Evolutionary conservation across 768 basidiomycete genomes (phyloP), one percentile per base, ranked within the genome.

Genomic region (Pulveroboletus sp.): DNA sequence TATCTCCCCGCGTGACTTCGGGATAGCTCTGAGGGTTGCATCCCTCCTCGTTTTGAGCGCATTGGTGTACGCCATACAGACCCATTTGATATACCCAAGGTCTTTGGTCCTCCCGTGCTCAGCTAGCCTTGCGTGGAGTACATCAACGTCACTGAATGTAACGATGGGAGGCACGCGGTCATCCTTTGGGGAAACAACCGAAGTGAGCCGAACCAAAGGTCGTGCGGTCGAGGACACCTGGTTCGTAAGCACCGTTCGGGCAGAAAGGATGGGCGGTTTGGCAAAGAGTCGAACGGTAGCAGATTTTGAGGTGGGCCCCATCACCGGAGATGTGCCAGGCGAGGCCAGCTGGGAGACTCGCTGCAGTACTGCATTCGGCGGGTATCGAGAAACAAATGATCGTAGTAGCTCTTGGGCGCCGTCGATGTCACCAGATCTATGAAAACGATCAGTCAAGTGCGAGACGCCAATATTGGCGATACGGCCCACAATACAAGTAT

Each of bases 161-260:
- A 95, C 58, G 36, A 93, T 64, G 0, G 93, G 93, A 0, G 93
- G 89, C 6, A 96, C 84, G 21, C 76, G 62, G 57, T 91, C 86
- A 61, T 96, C 93, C 1, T 80, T 77, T 4, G 86, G 74, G 15
- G 81, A 79, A 3, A 73, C 67, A 0, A 69, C 65, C 6, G 82
- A 76, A 3, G 79, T 80, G 56, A 90, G 72, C 18, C 89, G 82
- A 18, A 95, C 85, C 28, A 93, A 66, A 4, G 89, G 88, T 12
- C 82, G 76, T 1, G 71, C 60, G 2, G 50, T 38, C 6, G 24
- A 47, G 4, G 58, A 27, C 0, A n/a, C 21, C 0, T 65, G 31
- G 39, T 69, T 67, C 39, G 39, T 43, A 24, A 91, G 78, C 2
- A 71, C 57, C 0, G 80, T 83, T 26, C 81, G 79, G 3, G 81